These are phyloP conservation scores for Hyphopichia fennica DNA, from an alignment of 1,139 yeast species.

Conservation along the genomic window DNA sequence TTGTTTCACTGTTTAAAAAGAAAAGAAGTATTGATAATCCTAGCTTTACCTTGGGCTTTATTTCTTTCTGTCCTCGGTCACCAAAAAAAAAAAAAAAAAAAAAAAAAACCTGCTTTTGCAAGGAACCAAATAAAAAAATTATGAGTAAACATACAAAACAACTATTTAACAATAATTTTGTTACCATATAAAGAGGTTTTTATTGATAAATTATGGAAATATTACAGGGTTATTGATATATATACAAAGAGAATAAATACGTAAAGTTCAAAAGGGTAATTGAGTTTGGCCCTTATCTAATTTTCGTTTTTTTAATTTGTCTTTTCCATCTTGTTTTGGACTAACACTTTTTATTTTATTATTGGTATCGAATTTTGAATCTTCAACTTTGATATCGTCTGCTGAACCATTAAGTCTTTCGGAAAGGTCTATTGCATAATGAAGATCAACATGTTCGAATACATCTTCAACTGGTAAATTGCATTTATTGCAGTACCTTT, in stretches of 20 bases:
- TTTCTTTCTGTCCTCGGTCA: neutral
- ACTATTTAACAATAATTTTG: too few relatives aligned
- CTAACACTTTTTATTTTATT: neutral
- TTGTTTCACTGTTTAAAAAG: too few relatives aligned
- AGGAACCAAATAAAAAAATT: too few relatives aligned
- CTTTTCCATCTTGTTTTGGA: neutral
- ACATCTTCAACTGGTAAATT: conserved; percentile 26
- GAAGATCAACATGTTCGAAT: conserved; percentile 43
- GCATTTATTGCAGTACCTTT: conserved; percentile 28
- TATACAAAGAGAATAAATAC: neutral
- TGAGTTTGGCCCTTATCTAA: conserved; percentile 3
- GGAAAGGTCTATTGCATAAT: conserved; percentile 40
- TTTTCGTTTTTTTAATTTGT: neutral
- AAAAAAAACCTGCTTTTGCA: too few relatives aligned
- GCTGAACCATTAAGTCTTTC: conserved; percentile 19
- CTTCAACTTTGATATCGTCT: neutral
- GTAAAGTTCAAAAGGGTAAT: conserved; percentile 3
- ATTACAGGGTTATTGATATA: neutral
- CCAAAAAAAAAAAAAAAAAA: neutral
- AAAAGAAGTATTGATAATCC: neutral
- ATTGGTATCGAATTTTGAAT: neutral
- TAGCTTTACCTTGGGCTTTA: too few relatives aligned
- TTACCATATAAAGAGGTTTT: too few relatives aligned
- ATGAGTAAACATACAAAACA: too few relatives aligned
- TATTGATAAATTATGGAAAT: neutral